Percentiles rank a stretch among this genome's conserved stretches.
Evolutionary conservation across 768 basidiomycete species (phyloP).

Genomic region (Myochromella boudieri): DNA sequence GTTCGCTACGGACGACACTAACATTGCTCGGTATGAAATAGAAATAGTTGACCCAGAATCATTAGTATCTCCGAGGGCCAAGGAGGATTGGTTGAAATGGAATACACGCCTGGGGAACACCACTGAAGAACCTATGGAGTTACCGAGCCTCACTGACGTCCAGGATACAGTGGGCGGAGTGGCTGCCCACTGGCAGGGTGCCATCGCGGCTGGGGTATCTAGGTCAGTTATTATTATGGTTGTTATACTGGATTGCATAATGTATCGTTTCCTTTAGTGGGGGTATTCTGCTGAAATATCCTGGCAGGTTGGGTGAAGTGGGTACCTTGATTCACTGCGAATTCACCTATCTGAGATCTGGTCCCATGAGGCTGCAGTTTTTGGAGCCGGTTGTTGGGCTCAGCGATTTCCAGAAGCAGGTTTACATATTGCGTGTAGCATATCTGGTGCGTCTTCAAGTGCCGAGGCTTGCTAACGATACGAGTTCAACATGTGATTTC

Average conservation of each 20-base stretch:
- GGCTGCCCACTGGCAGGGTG: slow-evolving; percentile 40
- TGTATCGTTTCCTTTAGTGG: slow-evolving; percentile 46
- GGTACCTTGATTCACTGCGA: not conserved
- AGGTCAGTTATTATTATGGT: slow-evolving; percentile 41
- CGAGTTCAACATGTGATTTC: no score
- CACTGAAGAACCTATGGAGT: slow-evolving; percentile 2
- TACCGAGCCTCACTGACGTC: slow-evolving; percentile 30
- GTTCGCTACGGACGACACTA: slow-evolving; percentile 51
- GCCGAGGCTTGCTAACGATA: no score
- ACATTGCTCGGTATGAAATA: slow-evolving; percentile 18
- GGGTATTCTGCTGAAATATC: slow-evolving; percentile 72
- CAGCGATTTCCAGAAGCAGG: slow-evolving; percentile 26
- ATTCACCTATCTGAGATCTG: not conserved
- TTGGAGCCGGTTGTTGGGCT: slow-evolving; percentile 80
- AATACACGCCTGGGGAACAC: slow-evolving; percentile 36
- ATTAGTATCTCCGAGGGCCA: slow-evolving; percentile 51
- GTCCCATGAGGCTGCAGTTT: slow-evolving; percentile 58
- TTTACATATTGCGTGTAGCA: slow-evolving; percentile 61
- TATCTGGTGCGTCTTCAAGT: slow-evolving; percentile 57
- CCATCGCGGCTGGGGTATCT: slow-evolving; percentile 72
- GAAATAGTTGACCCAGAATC: slow-evolving; percentile 38
- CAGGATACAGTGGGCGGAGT: slow-evolving; percentile 88
- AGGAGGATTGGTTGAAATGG: slow-evolving; percentile 63
- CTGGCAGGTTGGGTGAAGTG: slow-evolving; percentile 79
- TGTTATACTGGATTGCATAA: not conserved